A percentile compares a stretch with the other conserved stretches of the same genome.
Evolutionary conservation across 2,329 filamentous ascomycete species (phyloP).

Genomic region (Ciborinia camelliae): DNA sequence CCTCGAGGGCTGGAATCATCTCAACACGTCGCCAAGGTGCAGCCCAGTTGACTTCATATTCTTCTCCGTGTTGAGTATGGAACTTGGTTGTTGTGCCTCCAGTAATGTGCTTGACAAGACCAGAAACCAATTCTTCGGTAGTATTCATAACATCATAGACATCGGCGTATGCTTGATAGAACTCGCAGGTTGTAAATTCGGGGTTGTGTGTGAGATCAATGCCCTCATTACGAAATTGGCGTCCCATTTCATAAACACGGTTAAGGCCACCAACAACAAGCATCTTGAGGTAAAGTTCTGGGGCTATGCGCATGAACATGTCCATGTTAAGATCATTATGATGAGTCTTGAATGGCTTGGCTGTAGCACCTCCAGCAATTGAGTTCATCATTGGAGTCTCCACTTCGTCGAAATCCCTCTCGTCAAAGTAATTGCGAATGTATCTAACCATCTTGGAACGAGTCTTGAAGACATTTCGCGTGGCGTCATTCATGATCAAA

Average conservation of each 20-base stretch:
- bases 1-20: constrained; percentile 93
- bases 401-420: constrained; percentile 85
- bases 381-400: constrained; percentile 98
- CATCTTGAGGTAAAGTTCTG: constrained; percentile 96
- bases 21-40: constrained; percentile 89
- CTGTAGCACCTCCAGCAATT: constrained; percentile 92
- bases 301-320: constrained; percentile 91
- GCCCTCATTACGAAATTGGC: constrained; percentile 92
- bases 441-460: constrained; percentile 85
- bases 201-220: constrained; percentile 95
- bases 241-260: constrained; percentile 91
- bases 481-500: constrained; percentile 87
- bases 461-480: constrained; percentile 78
- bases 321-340: constrained; percentile 96
- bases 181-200: constrained; percentile 96
- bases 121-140: constrained; percentile 90
- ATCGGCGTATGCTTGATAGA: constrained; percentile 92
- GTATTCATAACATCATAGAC: constrained; percentile 86
- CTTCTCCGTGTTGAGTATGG: constrained; percentile 80
- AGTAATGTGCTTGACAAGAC: constrained; percentile 83
- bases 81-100: constrained; percentile 83
- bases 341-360: constrained; percentile 89
- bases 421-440: constrained; percentile 83
- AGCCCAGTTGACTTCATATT: constrained; percentile 93
- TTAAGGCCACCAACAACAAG: constrained; percentile 88